Conservation (phyloP, 176 grass and related monocot genomes). For the Oryza punctata region DNA sequence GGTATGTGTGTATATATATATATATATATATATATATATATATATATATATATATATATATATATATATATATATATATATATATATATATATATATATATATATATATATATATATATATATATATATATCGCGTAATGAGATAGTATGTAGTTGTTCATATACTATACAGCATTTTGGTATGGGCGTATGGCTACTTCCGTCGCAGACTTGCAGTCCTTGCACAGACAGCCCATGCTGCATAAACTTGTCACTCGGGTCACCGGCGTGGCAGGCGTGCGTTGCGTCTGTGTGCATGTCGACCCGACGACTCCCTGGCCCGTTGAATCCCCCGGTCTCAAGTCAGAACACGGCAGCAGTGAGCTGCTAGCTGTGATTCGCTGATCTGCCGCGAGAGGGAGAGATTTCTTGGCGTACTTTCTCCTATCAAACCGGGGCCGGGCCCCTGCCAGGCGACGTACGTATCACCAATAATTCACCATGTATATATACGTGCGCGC, state of each 20-base stretch:
- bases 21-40: too few relatives aligned
- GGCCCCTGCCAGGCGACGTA: too few relatives aligned
- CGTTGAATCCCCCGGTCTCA: neutral
- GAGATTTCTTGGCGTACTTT: neutral
- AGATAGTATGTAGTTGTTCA: neutral
- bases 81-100: too few relatives aligned
- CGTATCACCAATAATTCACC: neutral
- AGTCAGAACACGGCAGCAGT: neutral
- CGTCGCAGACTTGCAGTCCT: neutral
- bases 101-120: too few relatives aligned
- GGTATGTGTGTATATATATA: too few relatives aligned
- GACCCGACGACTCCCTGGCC: neutral
- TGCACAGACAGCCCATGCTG: neutral
- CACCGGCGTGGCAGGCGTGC: too few relatives aligned
- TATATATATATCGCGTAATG: too few relatives aligned
- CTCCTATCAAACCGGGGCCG: neutral
- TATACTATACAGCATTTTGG: neutral
- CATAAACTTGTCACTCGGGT: neutral
- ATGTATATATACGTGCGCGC: neutral
- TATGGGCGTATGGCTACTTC: neutral
- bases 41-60: too few relatives aligned
- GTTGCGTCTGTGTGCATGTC: neutral
- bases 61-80: too few relatives aligned
- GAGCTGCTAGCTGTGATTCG: neutral
- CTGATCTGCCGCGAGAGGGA: neutral